Percentiles rank a stretch among this genome's conserved stretches.
Evolutionary conservation across 345 rosid genomes (phyloP).

Genomic region (Triadica sebifera): DNA sequence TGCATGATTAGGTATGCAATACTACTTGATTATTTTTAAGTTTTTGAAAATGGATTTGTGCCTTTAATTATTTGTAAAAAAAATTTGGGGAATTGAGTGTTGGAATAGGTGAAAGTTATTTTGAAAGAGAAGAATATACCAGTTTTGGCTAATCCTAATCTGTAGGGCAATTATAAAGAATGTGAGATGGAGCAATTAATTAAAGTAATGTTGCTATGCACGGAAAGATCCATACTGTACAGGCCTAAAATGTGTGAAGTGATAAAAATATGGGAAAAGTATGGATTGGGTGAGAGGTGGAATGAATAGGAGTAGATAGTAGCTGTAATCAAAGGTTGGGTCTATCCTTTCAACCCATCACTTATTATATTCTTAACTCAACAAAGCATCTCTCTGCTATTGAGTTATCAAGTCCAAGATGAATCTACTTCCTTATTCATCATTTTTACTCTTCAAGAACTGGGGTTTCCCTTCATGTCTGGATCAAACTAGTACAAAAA

Average conservation of each 20-base stretch:
- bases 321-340: neutral
- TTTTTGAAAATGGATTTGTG: too few species aligned
- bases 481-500: too few species aligned
- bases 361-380: neutral
- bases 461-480: neutral
- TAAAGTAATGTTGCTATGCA: conserved; percentile 16
- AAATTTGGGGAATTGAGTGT: neutral
- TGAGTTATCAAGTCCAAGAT: conserved; percentile 13
- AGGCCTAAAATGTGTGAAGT: conserved; percentile 18
- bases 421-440: too few species aligned
- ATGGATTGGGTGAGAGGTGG: conserved; percentile 15
- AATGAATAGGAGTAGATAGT: neutral
- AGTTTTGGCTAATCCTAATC: conserved; percentile 8
- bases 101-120: neutral
- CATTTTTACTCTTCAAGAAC: neutral
- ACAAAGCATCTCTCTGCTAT: neutral
- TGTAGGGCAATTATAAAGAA: neutral
- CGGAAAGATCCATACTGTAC: conserved; percentile 5
- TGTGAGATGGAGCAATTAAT: conserved; percentile 10
- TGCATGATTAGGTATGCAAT: conserved; percentile 22
- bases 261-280: conserved; percentile 2
- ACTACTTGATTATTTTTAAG: too few species aligned
- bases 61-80: too few species aligned
- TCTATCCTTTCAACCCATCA: neutral
- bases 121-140: conserved; percentile 1